Evolutionary conservation across 2,329 filamentous ascomycete genomes (phyloP), one percentile per base, ranked within the genome.

Genomic region (Epichloe aotearoae): DNA sequence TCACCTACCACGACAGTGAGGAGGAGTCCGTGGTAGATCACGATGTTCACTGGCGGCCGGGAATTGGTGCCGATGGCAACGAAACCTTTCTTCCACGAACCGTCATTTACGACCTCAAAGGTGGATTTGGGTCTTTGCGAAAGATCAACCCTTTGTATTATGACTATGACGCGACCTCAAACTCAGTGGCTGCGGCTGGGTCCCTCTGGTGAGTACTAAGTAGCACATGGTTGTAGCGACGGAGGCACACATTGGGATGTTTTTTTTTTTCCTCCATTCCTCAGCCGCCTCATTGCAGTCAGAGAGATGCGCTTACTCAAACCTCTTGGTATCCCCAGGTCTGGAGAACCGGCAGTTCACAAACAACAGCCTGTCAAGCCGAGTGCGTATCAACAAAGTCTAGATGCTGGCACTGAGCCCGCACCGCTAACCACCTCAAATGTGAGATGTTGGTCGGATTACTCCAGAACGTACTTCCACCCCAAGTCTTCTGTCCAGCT

Each of bases 371-470:
- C 76, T 8, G 86, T 97, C 49, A 70, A 75, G 38, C 79, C 78
- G 53, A 88, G 80, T 61, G 73, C 80, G 45, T 97, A 95, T 65
- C 88, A 94, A 61, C 76, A 80, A 60, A 84, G 82, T 56, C 79
- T 97, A 3, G 86, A 96, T 58, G 69, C 80, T 33, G 89, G 88
- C 20, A 66, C 77, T 3, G 74, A 83, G 5, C 78, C 85, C 0
- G 77, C 85, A 0, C 69, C 73, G 49, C 74, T 95, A 19, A 84
- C 76, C 1, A 74, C 81, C 1, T 77, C 82, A 6, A 77, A 79
- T 11, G 86, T 97, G n/a, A 80, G 88, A 50, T 97, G 93, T 69
- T 98, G 93, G 91, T 95, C 89, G 34, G 93, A 98, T 66, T 97
- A 89, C 67, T 94, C 88, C 58, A 81, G 88, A 26, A 79, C 93